Base-by-base conservation (phyloP, 768 basidiomycete genomes). In the Antrodiella citrinella region DNA sequence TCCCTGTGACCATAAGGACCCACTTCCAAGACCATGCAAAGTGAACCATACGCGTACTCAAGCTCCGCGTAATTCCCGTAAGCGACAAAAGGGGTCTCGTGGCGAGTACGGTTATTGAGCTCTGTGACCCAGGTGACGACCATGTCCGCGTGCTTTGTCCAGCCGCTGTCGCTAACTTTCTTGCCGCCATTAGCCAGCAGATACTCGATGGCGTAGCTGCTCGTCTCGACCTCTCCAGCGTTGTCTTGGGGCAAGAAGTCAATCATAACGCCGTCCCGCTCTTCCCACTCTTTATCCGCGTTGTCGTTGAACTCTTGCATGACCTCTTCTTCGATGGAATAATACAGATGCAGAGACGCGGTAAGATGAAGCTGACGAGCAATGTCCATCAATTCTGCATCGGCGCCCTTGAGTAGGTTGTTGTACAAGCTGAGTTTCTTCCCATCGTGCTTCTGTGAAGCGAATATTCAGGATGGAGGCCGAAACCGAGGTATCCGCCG, bases 401-500 rank as follows among this genome's bases (percentile, higher is more conserved):
- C 54, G 26, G 47, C 51, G 13, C 54, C 54, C 35, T 55, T 55
- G 9, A 55, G 48, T 7, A 35, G 30, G 30, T 35, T 35, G 30
- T 35, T 7, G 30, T 35, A 35, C 30, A 35, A 15, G 30, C 30
- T 35, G n/a, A 22, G 19, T 44, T 12, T 11, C n/a, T 30, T 43
- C 40, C 21, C 39, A 11, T 26, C 26, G 45, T 20, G 7, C 18
- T 50, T 19, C 15, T 7, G 15, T 7, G 30, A n/a, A 51, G 9
- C 4, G 70, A 67, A 50, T 74, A 76, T 47, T 58, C 56, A 56
- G 71, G 65, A 1, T 55, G 56, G 7, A 76, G 58, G 4, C 68
- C 66, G 45, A 75, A 77, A 2, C 65, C 69, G 12, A 77, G 60
- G 11, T 49, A 56, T 1, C 73, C 72, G 4, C 74, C 72, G 2